These are phyloP conservation scores for Tulasnella sp. DNA, from an alignment of 768 basidiomycete genomes.

Conservation along the genomic window DNA sequence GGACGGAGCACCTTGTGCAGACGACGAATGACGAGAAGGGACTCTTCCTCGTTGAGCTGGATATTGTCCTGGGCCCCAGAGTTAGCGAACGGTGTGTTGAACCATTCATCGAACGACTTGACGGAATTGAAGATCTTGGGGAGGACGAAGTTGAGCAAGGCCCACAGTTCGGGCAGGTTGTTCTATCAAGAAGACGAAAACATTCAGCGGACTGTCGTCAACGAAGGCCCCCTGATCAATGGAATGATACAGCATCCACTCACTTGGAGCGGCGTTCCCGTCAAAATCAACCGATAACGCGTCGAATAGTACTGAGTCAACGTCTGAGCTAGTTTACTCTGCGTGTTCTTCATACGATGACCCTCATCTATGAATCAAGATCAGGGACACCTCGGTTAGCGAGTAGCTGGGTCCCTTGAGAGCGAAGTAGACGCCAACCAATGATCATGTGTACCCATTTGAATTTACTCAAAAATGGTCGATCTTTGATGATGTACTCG, in stretches of 20 bases:
- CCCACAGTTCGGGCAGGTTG: conserved; percentile 93
- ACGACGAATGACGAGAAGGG: conserved; percentile 90
- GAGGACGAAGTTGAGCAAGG: conserved; percentile 86
- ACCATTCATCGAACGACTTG: conserved; percentile 99
- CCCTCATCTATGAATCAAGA: conserved; percentile 58
- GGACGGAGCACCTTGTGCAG: conserved; percentile 91
- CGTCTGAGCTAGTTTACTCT: conserved; percentile 78
- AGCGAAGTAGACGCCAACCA: conserved; percentile 33
- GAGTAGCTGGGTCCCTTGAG: not conserved
- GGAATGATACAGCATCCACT: conserved; percentile 1
- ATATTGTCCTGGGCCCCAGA: conserved; percentile 98
- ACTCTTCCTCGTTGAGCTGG: conserved; percentile 99
- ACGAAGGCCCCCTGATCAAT: conserved; percentile 26
- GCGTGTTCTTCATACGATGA: conserved; percentile 96
- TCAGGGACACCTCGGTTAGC: conserved; percentile 4
- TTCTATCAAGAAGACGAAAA: conserved; percentile 32
- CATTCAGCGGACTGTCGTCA: conserved; percentile 21
- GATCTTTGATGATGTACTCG: conserved; percentile 96
- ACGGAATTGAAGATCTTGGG: conserved; percentile 98
- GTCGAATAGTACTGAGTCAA: conserved; percentile 88
- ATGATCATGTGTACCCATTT: conserved; percentile 99
- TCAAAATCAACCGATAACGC: conserved; percentile 85
- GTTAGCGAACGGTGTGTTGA: conserved; percentile 98
- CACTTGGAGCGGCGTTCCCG: conserved; percentile 80
- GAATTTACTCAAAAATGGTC: conserved; percentile 77